phyloP scores from a whole-genome alignment of 73 alveolate species.

The Breviolum minutum region DNA sequence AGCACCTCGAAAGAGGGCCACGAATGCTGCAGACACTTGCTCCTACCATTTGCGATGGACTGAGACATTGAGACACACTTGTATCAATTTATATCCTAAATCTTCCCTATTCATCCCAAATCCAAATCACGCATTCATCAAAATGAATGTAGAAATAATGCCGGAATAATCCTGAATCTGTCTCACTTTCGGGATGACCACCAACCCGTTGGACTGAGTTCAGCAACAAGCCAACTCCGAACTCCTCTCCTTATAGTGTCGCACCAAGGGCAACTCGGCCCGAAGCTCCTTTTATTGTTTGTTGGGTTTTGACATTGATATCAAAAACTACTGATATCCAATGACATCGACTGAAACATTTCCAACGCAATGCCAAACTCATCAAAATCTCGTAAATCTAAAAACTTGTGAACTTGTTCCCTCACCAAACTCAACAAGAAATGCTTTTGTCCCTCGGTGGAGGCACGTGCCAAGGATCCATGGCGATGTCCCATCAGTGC shows the following conservation, averaged over 20 bases:
- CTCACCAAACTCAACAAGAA: not conserved
- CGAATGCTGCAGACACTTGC: slow-evolving; percentile 70
- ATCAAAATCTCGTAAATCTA: not conserved
- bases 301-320: too few species aligned
- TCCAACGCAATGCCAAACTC: not conserved
- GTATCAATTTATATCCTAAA: not conserved
- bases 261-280: slow-evolving; percentile 77
- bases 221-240: not conserved
- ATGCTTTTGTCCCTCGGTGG: slow-evolving; percentile 38
- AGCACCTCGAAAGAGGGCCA: slow-evolving; percentile 69
- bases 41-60: not conserved
- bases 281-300: slow-evolving; percentile 38
- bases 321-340: not conserved
- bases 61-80: not conserved
- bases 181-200: too few species aligned
- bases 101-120: not conserved
- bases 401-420: not conserved
- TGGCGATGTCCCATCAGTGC: not conserved
- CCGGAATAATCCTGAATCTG: too few species aligned
- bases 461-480: slow-evolving; percentile 40
- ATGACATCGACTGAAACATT: not conserved
- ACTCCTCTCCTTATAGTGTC: slow-evolving; percentile 48
- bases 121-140: not conserved
- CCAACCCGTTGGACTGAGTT: too few species aligned
- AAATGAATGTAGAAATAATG: not conserved